Base-by-base conservation (phyloP, 1,284 basidiomycete genomes). In the Trichosporon faecale region DNA sequence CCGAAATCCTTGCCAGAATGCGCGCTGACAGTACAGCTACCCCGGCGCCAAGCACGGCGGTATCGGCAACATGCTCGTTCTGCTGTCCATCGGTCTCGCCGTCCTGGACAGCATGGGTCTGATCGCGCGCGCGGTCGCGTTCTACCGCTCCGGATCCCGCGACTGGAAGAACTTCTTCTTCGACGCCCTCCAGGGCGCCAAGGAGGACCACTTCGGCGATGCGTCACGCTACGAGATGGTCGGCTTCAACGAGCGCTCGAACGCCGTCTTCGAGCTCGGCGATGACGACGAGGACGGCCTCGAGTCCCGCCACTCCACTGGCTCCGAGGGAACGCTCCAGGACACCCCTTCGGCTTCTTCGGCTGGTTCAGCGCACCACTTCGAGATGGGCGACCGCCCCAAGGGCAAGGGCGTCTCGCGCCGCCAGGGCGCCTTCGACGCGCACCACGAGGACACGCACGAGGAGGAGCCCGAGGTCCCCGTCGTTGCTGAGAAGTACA, bases 321-420 rank as follows among this genome's bases (percentile, higher is more conserved):
- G 87, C 68, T 92, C 90, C 0, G 87, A 91, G n/a, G 89, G 90
- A 65, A 90, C 89, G 0, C 84, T 92, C 2, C 86, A 88, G 66
- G 88, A 88, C 49, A 64, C 79, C 1, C 75, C 83, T 12, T 27
- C 66, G 12, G 60, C 65, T 7, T 67, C 64, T 18, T 35, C 46
- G 16, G 25, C 65, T 21, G 52, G 40, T 21, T 68, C 68, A 7
- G 67, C 68, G 2, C 69, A 69, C 64, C 52, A 44, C 23, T 70
- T 72, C 57, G 68, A 72, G 67, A 70, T 73, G 73, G 68, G 70
- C 14, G 72, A 73, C 23, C 68, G 72, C 55, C 57, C 52, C 27
- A 31, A 40, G 66, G 40, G 21, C 67, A 70, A 68, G 64, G 9
- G 11, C 33, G 21, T 14, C 18, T 8, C 7, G 37, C 55, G 61